Conservation (phyloP, 495 filamentous ascomycete genomes). For the Letharia columbiana region DNA sequence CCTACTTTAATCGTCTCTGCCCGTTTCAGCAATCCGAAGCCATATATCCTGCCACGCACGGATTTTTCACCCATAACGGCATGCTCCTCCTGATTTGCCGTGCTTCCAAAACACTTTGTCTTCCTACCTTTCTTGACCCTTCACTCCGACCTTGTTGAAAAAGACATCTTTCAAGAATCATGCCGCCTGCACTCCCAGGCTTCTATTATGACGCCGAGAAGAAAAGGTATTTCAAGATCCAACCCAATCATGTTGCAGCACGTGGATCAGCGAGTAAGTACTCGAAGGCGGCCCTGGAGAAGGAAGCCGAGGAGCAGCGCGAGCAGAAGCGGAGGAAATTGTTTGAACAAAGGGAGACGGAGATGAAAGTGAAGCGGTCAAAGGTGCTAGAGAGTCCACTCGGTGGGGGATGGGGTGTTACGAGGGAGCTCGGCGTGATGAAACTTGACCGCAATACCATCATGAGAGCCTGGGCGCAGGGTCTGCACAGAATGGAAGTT, state of each 20-base stretch:
- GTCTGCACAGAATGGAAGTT: background rate
- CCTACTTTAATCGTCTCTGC: background rate
- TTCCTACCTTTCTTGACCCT: background rate
- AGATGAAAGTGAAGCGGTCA: slow-evolving; percentile 10
- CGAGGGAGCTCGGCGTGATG: slow-evolving; percentile 1
- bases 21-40: background rate
- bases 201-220: slow-evolving; percentile 20
- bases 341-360: background rate
- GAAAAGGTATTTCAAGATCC: slow-evolving; percentile 23
- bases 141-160: background rate
- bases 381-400: slow-evolving; percentile 10
- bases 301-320: slow-evolving; percentile 1
- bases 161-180: background rate
- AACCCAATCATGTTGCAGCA: slow-evolving; percentile 16
- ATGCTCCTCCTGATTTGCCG: background rate
- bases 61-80: background rate
- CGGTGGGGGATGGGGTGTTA: slow-evolving; percentile 1
- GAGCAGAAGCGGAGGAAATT: background rate
- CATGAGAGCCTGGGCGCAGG: slow-evolving; percentile 3
- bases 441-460: background rate
- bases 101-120: background rate
- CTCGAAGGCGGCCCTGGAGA: slow-evolving; percentile 7
- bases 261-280: slow-evolving; percentile 6
- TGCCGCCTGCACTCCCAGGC: slow-evolving; percentile 14
- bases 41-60: background rate